Base-by-base conservation (phyloP, 257 asterid genomes). In the Thymus quinquecostatus region DNA sequence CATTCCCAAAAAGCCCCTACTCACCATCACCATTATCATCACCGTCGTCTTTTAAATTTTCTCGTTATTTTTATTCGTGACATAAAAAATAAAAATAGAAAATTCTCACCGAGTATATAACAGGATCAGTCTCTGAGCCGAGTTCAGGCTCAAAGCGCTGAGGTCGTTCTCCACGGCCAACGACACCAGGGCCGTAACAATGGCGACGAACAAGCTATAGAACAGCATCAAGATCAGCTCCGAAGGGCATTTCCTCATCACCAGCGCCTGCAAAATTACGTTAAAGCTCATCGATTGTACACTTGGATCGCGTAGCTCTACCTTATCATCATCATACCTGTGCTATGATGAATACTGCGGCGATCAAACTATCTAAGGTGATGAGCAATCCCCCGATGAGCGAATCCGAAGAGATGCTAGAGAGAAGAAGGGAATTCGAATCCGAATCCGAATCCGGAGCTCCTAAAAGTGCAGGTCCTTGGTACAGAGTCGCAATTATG, bases 1-100 rank as follows among this genome's bases (percentile, higher is more conserved):
- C 86, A 77, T 77, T 84, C 47, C 95, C 96, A 72, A 87, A 89
- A 0, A 82, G 40, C 29, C 81, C 92, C 95, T 89, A 77, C 69
- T 11, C 27, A 14, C 54, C 3, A 2, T 48, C 54, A 49, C 3
- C 8, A 13, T 51, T 28, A 49, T 49, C 55, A 49, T 13, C 50
- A 10, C 9, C 49, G 49, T 44, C 49, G 0, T 8, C 50, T 4
- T 45, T 45, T 12, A 2, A 11, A 38, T 38, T 49, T 49, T 28
- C 8, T 53, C 58, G 5, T 5, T 44, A 8, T 2, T 44, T 8
- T 38, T 2, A 21, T 10, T 44, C 9, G 49, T 44, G 21, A 21
- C 21, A 21, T 7, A 1, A 1, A 43, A 43, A 1, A 3, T 5
- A 2, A 21, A 21, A 7, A 44, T 10, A 0, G 9, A 44, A 7